These are phyloP conservation scores for Blastobotrys petasosporus DNA, from an alignment of 1,139 yeast species.

Conservation along the genomic window DNA sequence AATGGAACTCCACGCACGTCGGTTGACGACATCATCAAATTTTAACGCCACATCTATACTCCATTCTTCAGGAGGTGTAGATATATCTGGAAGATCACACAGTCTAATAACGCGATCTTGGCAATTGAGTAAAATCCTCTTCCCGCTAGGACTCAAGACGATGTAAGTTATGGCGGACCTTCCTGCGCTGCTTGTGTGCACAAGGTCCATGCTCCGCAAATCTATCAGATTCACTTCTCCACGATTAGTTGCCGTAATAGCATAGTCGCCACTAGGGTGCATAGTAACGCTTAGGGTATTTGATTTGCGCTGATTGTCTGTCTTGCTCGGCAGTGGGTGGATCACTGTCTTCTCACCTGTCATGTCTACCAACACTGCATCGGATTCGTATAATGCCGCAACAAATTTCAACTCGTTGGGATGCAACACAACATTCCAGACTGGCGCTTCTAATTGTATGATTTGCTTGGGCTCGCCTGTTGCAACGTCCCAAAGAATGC, in stretches of 20 bases:
- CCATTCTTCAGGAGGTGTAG: constrained; percentile 35
- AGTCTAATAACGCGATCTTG: constrained; percentile 82
- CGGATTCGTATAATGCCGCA: constrained; percentile 39
- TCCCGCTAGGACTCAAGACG: constrained; percentile 58
- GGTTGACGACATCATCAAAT: constrained; percentile 86
- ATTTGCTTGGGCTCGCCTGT: constrained; percentile 41
- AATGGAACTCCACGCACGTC: constrained; percentile 83
- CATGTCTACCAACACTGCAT: constrained; percentile 30
- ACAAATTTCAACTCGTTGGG: constrained; percentile 49
- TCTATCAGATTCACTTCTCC: constrained; percentile 62
- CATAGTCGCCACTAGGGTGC: constrained; percentile 46
- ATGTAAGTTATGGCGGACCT: constrained; percentile 69
- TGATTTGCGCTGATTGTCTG: constrained; percentile 19
- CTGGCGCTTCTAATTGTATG: constrained; percentile 59
- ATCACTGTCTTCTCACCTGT: constrained; percentile 21
- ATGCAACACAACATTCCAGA: constrained; percentile 61
- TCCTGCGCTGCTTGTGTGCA: constrained; percentile 52
- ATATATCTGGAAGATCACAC: constrained; percentile 47
- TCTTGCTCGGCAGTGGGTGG: constrained; percentile 24
- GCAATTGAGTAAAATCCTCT: constrained; percentile 68
- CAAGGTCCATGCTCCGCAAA: constrained; percentile 28
- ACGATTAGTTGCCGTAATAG: constrained; percentile 71
- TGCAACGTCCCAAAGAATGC: constrained; percentile 73
- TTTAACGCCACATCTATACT: constrained; percentile 62
- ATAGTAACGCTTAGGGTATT: constrained; percentile 33